Evolutionary conservation across 2,329 filamentous ascomycete genomes (phyloP).

Genomic region (Aschersonia sp.): DNA sequence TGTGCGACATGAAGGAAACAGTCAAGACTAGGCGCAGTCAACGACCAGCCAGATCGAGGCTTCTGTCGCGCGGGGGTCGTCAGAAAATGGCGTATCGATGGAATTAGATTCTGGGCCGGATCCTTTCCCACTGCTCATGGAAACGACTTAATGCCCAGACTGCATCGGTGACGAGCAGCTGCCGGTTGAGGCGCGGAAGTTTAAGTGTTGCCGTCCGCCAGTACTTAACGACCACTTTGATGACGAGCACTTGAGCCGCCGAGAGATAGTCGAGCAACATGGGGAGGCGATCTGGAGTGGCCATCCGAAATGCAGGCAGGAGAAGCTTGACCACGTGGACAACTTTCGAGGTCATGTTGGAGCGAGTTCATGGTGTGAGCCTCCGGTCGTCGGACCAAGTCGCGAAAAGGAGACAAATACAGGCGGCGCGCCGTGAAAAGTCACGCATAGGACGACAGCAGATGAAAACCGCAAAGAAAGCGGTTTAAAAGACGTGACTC

Average conservation of each 20-base stretch:
- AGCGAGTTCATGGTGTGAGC: conserved; percentile 5
- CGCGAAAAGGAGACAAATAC: too few species aligned
- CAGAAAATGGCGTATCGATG: not conserved
- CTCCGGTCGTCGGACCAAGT: conserved; percentile 2
- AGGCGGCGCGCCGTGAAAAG: too few species aligned
- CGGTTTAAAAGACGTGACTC: too few species aligned
- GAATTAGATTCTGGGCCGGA: not conserved
- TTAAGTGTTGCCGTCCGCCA: not conserved
- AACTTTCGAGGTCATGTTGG: conserved; percentile 7
- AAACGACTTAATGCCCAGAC: conserved; percentile 7
- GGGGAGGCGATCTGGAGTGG: not conserved
- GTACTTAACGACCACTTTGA: not conserved
- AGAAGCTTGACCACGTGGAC: not conserved
- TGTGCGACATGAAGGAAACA: conserved; percentile 10
- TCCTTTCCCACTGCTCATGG: conserved; percentile 7
- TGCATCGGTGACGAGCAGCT: conserved; percentile 8
- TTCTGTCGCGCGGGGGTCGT: not conserved
- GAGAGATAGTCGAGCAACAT: not conserved
- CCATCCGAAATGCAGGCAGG: not conserved
- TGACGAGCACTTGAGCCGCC: not conserved
- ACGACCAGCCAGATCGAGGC: not conserved
- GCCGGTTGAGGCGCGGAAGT: conserved; percentile 4
- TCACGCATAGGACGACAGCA: too few species aligned
- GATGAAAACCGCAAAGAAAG: too few species aligned
- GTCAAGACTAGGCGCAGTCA: not conserved